Percentiles rank a stretch among this genome's conserved stretches.
Evolutionary conservation across 129 eudicot genomes (phyloP).

Genomic region (Gnaphalium uliginosum): DNA sequence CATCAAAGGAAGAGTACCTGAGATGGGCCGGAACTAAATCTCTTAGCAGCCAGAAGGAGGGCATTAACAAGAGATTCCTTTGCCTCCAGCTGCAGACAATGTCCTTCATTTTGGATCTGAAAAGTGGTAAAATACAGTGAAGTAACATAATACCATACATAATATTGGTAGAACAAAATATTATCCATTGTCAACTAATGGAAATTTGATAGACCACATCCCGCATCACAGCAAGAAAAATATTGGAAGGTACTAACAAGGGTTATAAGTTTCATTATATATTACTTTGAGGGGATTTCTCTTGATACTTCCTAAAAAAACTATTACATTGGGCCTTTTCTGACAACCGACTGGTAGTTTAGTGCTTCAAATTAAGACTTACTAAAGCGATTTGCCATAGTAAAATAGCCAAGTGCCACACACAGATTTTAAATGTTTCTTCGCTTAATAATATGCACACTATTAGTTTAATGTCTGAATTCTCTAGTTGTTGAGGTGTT

Average conservation of each 20-base stretch:
- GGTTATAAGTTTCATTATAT: background rate
- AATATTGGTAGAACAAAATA: background rate
- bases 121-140: conserved; percentile 17
- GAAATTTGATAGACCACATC: conserved; percentile 9
- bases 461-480: background rate
- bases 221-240: background rate
- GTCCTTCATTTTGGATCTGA: conserved; percentile 90
- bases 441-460: background rate
- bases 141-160: background rate
- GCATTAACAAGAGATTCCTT: conserved; percentile 81
- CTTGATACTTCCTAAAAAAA: background rate
- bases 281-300: background rate
- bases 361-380: background rate
- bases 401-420: conserved; percentile 3
- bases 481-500: background rate
- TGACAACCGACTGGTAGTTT: background rate
- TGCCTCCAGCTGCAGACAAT: conserved; percentile 64
- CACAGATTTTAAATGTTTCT: background rate
- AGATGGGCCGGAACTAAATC: conserved; percentile 81
- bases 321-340: background rate
- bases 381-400: background rate
- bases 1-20: conserved; percentile 53
- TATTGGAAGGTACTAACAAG: background rate
- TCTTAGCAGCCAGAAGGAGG: conserved; percentile 82
- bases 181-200: background rate